These are phyloP conservation scores for Rhodotorula sp. DNA, from an alignment of 1,284 basidiomycete species.

Conservation along the genomic window DNA sequence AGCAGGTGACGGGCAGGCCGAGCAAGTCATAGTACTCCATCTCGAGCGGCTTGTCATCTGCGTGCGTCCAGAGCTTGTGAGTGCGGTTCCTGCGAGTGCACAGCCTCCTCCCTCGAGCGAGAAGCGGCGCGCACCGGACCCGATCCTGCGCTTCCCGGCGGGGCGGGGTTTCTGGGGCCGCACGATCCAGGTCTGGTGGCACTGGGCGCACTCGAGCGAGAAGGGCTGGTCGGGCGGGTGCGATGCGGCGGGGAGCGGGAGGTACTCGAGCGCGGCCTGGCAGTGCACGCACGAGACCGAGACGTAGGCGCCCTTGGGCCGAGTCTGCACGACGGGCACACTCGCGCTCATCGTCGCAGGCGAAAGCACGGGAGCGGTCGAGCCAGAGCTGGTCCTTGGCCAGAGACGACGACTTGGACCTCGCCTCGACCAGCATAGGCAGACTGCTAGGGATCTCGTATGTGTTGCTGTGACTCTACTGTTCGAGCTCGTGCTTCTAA, in stretches of 20 bases:
- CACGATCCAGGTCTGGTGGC: slow-evolving; percentile 63
- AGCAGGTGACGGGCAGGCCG: slow-evolving; percentile 71
- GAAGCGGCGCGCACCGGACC: slow-evolving; percentile 46
- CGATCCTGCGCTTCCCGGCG: slow-evolving; percentile 43
- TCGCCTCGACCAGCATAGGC: no score
- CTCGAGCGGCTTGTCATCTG: slow-evolving; percentile 84
- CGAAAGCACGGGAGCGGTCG: no score
- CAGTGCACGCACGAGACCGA: slow-evolving; percentile 61
- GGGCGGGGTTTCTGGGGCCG: not conserved
- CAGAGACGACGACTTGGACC: no score
- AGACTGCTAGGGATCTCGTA: no score
- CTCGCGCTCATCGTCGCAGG: not conserved
- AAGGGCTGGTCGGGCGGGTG: slow-evolving; percentile 65
- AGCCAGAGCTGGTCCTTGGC: no score
- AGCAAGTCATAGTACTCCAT: slow-evolving; percentile 79
- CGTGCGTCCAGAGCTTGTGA: slow-evolving; percentile 54
- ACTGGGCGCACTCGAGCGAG: slow-evolving; percentile 43
- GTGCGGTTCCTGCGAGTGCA: not conserved
- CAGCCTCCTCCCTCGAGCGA: not conserved
- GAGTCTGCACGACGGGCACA: slow-evolving; percentile 11
- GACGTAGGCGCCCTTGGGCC: slow-evolving; percentile 4
- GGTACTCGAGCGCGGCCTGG: slow-evolving; percentile 67
- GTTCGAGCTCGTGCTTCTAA: no score
- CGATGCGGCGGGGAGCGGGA: slow-evolving; percentile 65
- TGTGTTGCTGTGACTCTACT: no score